Conservation (phyloP, 352 stramenopile genomes). For the Pythium aquatile region DNA sequence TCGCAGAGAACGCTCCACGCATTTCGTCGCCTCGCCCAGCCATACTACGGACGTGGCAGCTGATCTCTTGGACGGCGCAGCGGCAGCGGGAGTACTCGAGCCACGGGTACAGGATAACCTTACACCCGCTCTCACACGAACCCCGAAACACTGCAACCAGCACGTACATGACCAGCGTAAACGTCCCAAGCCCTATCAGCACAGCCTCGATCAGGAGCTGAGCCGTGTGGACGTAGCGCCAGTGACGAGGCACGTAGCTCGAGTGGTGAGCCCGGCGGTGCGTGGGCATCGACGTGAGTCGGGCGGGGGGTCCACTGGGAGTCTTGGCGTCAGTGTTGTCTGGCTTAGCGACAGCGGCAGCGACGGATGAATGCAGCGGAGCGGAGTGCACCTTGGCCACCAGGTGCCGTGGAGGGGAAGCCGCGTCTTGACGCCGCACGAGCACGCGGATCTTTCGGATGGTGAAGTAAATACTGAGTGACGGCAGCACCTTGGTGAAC, state of each 20-base stretch:
- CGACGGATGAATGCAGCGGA: background rate
- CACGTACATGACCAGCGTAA: constrained; percentile 10
- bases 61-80: constrained; percentile 22
- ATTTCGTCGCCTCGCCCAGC: constrained; percentile 4
- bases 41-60: constrained; percentile 21
- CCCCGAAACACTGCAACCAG: background rate
- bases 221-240: background rate
- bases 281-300: too few species aligned
- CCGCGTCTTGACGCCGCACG: background rate
- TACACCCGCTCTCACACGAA: constrained; percentile 13
- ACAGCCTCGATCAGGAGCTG: background rate
- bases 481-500: constrained; percentile 23
- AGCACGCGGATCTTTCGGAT: constrained; percentile 23
- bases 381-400: background rate
- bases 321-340: background rate
- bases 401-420: background rate
- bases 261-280: background rate
- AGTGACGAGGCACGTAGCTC: background rate
- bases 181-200: background rate
- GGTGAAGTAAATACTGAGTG: constrained; percentile 20
- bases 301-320: background rate
- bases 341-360: background rate
- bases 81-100: constrained; percentile 12
- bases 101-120: constrained; percentile 17
- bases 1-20: background rate